A percentile compares a stretch with the other conserved stretches of the same genome.
phyloP scores from a whole-genome alignment of 1,139 yeast species.

The Casaregolazyma lundiana region DNA sequence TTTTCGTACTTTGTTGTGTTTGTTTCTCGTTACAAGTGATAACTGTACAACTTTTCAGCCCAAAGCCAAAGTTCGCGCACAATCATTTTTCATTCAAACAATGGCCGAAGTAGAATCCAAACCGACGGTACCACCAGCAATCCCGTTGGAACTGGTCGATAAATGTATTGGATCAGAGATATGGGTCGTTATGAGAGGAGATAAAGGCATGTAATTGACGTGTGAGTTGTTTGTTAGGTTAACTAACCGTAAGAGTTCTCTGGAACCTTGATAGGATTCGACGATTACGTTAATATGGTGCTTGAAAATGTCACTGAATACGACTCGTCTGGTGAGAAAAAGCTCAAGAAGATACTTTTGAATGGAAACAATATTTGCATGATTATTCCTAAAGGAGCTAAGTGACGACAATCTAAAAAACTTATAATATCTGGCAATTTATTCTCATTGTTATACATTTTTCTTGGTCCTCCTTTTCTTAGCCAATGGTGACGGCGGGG shows the following conservation, averaged over 20 bases:
- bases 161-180: constrained; percentile 77
- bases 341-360: constrained; percentile 64
- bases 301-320: constrained; percentile 74
- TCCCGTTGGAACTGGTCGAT: constrained; percentile 85
- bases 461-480: not conserved
- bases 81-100: not conserved
- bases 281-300: constrained; percentile 91
- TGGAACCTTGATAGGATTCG: constrained; percentile 87
- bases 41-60: not conserved
- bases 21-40: too few relatives aligned
- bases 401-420: too few relatives aligned
- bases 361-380: constrained; percentile 88
- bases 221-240: not conserved
- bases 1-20: too few relatives aligned
- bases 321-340: constrained; percentile 41
- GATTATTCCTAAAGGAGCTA: constrained; percentile 40
- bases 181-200: constrained; percentile 70
- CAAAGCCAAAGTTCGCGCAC: not conserved
- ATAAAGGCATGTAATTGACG: constrained; percentile 33
- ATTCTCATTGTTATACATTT: not conserved
- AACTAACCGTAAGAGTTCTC: constrained; percentile 51
- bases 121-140: constrained; percentile 29
- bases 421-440: not conserved
- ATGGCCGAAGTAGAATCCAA: constrained; percentile 11
- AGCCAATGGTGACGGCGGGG: not conserved